Evolutionary conservation across 148 eudicot species (phyloP), one percentile per base, ranked within the genome.

Genomic region (Persicaria tinctoria): DNA sequence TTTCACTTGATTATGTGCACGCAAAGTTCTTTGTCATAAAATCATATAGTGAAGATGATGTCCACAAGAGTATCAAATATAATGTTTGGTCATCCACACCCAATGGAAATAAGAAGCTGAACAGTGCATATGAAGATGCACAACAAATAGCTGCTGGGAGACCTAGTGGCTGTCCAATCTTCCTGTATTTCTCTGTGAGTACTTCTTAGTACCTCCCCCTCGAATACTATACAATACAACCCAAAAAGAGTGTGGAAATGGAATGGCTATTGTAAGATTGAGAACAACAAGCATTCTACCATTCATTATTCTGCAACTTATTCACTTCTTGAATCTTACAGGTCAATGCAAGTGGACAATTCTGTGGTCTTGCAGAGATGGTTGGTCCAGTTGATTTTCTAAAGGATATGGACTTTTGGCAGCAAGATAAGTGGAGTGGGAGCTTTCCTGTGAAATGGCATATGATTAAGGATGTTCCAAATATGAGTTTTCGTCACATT

Each of bases 311-410:
- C 5, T 18, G 18, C 16, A 10, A 14, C 6, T 4, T 64, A 16
- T 51, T 32, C 51, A 47, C 45, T 47, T 60, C 11, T 9, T 16
- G 23, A 27, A 23, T 75, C 10, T 72, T 80, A 69, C 79, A 95
- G 99, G 99, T 95, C 16, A 95, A 95, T 87, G 99, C 99, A 6
- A 92, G 99, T 81, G 99, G 99, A 38, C 99, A 92, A 78, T 95
- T 87, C 79, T 95, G 99, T 82, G 99, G 97, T 73, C 88, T 95
- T 81, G 94, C 99, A n/a, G 97, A 95, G 82, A 95, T 95, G 99
- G 73, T 73, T 74, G 97, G 97, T 11, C 90, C 91, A 23, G 99
- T 95, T 74, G 93, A 95, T 75, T 92, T 92, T 74, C 82, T 77
- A 53, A 86, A 83, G 48, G 96, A 95, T 80, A 95, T 95, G 99